These are phyloP conservation scores for Saturnispora zaruensis DNA, from an alignment of 805 yeast genomes.

Conservation along the genomic window DNA sequence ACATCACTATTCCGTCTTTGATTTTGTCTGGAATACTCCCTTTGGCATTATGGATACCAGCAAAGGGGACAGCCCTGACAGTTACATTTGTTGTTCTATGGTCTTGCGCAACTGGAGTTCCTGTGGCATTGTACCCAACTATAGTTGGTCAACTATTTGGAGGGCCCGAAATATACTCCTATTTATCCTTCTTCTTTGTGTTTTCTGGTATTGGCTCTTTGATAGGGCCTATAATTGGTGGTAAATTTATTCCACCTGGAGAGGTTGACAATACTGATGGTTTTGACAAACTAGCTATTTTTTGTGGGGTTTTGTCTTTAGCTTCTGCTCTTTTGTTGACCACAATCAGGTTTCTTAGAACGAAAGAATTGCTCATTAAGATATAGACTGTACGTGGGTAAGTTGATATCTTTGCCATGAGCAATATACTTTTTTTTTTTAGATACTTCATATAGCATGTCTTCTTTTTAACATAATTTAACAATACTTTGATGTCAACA, in stretches of 20 bases:
- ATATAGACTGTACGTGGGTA: not conserved
- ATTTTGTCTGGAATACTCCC: conserved; percentile 31
- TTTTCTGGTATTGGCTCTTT: conserved; percentile 26
- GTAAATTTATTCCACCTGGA: conserved; percentile 26
- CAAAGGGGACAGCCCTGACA: conserved; percentile 32
- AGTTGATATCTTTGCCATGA: not conserved
- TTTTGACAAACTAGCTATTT: conserved; percentile 25
- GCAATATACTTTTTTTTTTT: not conserved
- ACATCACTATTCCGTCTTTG: conserved; percentile 28
- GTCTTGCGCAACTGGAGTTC: conserved; percentile 30
- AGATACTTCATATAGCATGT: not conserved
- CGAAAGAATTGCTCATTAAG: conserved; percentile 2
- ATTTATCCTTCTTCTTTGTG: conserved; percentile 26
- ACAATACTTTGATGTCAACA: conserved; percentile 1
- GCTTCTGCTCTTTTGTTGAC: conserved; percentile 12
- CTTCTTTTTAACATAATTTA: too few relatives aligned
- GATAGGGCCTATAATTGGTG: conserved; percentile 31
- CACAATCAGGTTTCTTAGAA: conserved; percentile 5
- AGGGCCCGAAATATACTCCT: conserved; percentile 23
- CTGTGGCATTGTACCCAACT: conserved; percentile 29
- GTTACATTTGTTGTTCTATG: conserved; percentile 29
- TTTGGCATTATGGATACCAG: conserved; percentile 42
- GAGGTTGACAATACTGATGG: conserved; percentile 17
- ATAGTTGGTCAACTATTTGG: conserved; percentile 28
- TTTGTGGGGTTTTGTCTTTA: conserved; percentile 26